Percentiles rank a stretch among this genome's conserved stretches.
Evolutionary conservation across 2,329 filamentous ascomycete genomes (phyloP).

Genomic region (Penicillium sp.): DNA sequence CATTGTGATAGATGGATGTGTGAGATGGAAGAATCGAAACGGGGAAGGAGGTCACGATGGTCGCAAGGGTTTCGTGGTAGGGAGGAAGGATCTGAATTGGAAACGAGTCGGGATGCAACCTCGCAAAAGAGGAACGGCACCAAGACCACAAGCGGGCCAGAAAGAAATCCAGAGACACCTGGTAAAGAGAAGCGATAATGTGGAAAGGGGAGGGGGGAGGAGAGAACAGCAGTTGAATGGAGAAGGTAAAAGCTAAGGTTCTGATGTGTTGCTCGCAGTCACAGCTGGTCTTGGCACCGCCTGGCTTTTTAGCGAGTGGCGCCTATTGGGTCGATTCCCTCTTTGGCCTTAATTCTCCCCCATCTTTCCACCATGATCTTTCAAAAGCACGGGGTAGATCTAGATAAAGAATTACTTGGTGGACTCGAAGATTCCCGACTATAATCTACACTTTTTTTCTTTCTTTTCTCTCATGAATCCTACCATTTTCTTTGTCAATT

Average conservation of each 20-base stretch:
- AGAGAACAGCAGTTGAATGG: slow-evolving; percentile 32
- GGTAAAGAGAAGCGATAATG: slow-evolving; percentile 30
- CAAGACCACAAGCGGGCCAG: slow-evolving; percentile 44
- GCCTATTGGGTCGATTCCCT: slow-evolving; percentile 29
- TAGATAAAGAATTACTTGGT: not conserved
- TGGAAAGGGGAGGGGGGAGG: slow-evolving; percentile 28
- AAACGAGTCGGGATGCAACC: slow-evolving; percentile 44
- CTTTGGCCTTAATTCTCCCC: not conserved
- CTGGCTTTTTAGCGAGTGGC: slow-evolving; percentile 43
- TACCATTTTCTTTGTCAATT: not conserved
- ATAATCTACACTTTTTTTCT: not conserved
- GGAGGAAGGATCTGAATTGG: slow-evolving; percentile 37
- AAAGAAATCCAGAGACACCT: slow-evolving; percentile 30
- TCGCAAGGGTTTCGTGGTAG: slow-evolving; percentile 35
- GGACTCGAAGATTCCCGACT: not conserved
- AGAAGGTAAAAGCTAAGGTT: slow-evolving; percentile 38
- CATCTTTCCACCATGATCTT: not conserved
- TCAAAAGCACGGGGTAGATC: not conserved
- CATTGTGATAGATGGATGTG: slow-evolving; percentile 65
- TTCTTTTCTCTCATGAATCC: not conserved
- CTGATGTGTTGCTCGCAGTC: slow-evolving; percentile 37
- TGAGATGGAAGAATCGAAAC: slow-evolving; percentile 38
- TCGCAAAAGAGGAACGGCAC: slow-evolving; percentile 47
- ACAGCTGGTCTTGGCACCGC: slow-evolving; percentile 35
- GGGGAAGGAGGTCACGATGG: slow-evolving; percentile 36